Conservation (phyloP, 2,329 filamentous ascomycete species). For the Nectriaceae sp. region DNA sequence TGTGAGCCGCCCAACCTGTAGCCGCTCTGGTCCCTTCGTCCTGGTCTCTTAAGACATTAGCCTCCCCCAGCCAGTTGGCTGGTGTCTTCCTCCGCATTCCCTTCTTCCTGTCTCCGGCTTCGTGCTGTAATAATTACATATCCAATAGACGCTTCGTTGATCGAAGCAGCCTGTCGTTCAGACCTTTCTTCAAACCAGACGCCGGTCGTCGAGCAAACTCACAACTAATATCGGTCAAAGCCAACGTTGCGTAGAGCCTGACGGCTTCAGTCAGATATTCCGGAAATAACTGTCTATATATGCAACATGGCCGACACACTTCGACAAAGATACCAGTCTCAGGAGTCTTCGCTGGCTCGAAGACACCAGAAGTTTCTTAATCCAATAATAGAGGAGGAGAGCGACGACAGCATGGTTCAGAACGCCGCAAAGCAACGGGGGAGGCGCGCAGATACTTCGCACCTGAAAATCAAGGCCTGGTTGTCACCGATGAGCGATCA, state of each 20-base stretch:
- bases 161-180: slow-evolving; percentile 46
- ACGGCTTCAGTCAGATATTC: slow-evolving; percentile 27
- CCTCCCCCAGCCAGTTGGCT: slow-evolving; percentile 29
- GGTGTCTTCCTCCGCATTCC: slow-evolving; percentile 34
- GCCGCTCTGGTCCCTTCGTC: slow-evolving; percentile 24
- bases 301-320: slow-evolving; percentile 46
- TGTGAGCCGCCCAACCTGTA: slow-evolving; percentile 28
- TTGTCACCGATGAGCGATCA: slow-evolving; percentile 62
- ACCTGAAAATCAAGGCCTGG: slow-evolving; percentile 59
- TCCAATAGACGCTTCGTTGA: slow-evolving; percentile 44
- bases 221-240: slow-evolving; percentile 22
- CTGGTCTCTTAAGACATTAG: slow-evolving; percentile 30
- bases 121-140: slow-evolving; percentile 29
- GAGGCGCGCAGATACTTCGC: slow-evolving; percentile 35
- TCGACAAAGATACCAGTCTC: slow-evolving; percentile 42
- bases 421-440: slow-evolving; percentile 18
- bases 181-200: slow-evolving; percentile 28
- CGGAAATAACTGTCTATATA: slow-evolving; percentile 32
- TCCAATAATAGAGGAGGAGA: slow-evolving; percentile 64
- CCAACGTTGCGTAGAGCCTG: slow-evolving; percentile 16
- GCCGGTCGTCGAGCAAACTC: slow-evolving; percentile 37
- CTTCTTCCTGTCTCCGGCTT: slow-evolving; percentile 35
- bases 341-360: slow-evolving; percentile 58
- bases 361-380: slow-evolving; percentile 57
- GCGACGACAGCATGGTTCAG: slow-evolving; percentile 38